Evolutionary conservation across 176 grass and related monocot species (phyloP).

Genomic region (Thalia dealbata): DNA sequence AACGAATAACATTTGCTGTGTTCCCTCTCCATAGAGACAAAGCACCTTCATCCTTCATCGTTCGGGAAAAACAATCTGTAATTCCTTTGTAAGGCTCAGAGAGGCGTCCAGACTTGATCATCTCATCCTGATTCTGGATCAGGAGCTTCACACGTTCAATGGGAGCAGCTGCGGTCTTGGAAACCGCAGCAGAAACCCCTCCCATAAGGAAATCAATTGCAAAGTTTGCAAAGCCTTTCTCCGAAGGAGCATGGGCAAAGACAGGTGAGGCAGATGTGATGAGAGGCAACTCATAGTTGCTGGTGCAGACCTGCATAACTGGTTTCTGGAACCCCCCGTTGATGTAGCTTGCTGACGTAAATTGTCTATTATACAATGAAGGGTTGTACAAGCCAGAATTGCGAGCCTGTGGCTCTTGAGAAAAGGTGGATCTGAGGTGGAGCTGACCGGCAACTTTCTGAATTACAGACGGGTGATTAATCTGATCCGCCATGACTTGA

Average conservation of each 20-base stretch:
- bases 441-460: neutral
- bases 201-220: slow-evolving; percentile 18
- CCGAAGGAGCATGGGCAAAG: slow-evolving; percentile 5
- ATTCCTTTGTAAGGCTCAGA: slow-evolving; percentile 15
- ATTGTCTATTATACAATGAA: neutral
- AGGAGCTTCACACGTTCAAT: slow-evolving; percentile 11
- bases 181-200: slow-evolving; percentile 8
- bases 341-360: neutral
- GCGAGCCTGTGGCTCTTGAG: neutral
- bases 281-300: neutral
- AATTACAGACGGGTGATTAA: neutral
- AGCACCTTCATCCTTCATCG: slow-evolving; percentile 13
- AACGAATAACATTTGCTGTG: slow-evolving; percentile 5
- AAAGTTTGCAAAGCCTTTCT: neutral
- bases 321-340: neutral
- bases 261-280: neutral
- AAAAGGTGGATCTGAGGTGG: neutral
- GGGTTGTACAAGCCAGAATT: neutral
- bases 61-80: slow-evolving; percentile 1
- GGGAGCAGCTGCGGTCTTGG: slow-evolving; percentile 7
- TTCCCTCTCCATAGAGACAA: slow-evolving; percentile 12
- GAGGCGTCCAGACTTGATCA: slow-evolving; percentile 6
- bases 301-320: neutral
- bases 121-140: slow-evolving; percentile 9
- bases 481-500: neutral